These are phyloP conservation scores for Somion occarium DNA, from an alignment of 1,284 basidiomycete species.

Conservation along the genomic window DNA sequence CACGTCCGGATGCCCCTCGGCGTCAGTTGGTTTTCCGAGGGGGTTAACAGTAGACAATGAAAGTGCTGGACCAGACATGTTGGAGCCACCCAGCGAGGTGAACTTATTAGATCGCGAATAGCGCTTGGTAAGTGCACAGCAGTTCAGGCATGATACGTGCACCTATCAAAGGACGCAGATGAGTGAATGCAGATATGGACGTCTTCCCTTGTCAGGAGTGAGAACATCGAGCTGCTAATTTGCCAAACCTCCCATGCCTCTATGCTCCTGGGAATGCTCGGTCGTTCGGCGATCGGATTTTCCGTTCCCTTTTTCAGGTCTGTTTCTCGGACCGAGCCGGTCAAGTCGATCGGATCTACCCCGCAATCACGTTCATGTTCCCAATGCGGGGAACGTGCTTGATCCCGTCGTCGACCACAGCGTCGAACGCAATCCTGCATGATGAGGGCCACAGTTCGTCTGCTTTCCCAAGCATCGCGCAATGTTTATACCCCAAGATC, in stretches of 20 bases:
- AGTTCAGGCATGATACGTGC: constrained; percentile 5
- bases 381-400: not conserved
- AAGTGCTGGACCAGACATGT: constrained; percentile 1
- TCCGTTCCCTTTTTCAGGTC: no score
- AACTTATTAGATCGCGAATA: not conserved
- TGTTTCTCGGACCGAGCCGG: not conserved
- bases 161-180: constrained; percentile 5
- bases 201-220: not conserved
- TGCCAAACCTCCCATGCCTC: not conserved
- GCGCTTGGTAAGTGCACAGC: not conserved
- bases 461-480: constrained; percentile 14
- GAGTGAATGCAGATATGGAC: not conserved
- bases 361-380: not conserved
- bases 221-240: no score
- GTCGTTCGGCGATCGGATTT: no score
- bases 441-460: constrained; percentile 22
- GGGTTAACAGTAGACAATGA: constrained; percentile 1
- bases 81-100: not conserved
- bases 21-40: not conserved
- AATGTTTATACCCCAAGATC: constrained; percentile 30
- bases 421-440: no score
- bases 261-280: not conserved
- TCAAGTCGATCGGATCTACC: not conserved
- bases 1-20: constrained; percentile 9
- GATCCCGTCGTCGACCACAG: no score